phyloP scores from a whole-genome alignment of 1,139 yeast genomes.

The Diutina neorugosa region DNA sequence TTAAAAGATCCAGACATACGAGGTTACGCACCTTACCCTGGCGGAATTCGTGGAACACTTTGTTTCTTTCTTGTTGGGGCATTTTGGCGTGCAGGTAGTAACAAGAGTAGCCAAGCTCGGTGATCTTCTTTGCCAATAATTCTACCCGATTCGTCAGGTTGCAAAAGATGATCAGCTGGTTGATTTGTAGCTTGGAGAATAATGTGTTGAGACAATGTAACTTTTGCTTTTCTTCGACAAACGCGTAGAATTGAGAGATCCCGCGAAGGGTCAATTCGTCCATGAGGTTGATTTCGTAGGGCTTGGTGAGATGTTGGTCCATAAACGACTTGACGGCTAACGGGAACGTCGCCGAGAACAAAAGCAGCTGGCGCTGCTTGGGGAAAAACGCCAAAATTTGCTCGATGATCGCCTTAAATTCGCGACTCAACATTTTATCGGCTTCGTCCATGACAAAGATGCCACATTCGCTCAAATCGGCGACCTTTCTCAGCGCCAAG shows the following conservation, averaged over 20 bases:
- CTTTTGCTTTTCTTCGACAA: slow-evolving; percentile 93
- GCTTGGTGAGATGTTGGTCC: slow-evolving; percentile 83
- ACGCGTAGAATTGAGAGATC: slow-evolving; percentile 93
- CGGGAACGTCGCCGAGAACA: slow-evolving; percentile 95
- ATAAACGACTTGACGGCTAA: slow-evolving; percentile 84
- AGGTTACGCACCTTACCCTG: slow-evolving; percentile 95
- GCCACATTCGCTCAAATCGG: slow-evolving; percentile 79
- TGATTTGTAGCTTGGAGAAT: slow-evolving; percentile 86
- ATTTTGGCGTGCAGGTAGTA: slow-evolving; percentile 94
- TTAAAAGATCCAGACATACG: slow-evolving; percentile 90
- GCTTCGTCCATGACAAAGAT: slow-evolving; percentile 98
- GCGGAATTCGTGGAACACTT: slow-evolving; percentile 96
- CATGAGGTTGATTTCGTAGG: slow-evolving; percentile 94
- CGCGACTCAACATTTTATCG: slow-evolving; percentile 89
- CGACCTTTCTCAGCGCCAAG: slow-evolving; percentile 78
- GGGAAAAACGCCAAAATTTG: slow-evolving; percentile 83
- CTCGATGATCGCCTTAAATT: slow-evolving; percentile 79
- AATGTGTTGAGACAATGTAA: slow-evolving; percentile 90
- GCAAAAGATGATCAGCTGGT: slow-evolving; percentile 93
- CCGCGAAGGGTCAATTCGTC: slow-evolving; percentile 94
- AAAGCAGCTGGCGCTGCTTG: slow-evolving; percentile 63
- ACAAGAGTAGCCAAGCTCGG: slow-evolving; percentile 94
- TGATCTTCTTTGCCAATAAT: slow-evolving; percentile 85
- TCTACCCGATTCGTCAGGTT: slow-evolving; percentile 95
- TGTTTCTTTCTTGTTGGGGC: slow-evolving; percentile 96